Conservation (phyloP, 176 grass and related monocot genomes). For the Triticum urartu region DNA sequence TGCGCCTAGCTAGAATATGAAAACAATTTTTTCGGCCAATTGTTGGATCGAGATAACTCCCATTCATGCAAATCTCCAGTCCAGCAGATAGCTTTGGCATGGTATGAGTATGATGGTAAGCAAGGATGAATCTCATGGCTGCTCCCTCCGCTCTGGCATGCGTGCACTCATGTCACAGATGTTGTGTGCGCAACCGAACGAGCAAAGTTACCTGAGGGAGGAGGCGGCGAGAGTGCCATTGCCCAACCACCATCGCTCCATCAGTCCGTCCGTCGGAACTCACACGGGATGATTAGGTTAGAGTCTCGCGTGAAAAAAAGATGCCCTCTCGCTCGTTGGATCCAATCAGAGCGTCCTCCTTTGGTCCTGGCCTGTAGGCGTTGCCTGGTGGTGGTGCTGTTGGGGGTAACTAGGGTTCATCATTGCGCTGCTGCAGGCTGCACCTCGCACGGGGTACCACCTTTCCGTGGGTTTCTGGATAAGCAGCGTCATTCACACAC, state of each 20-base stretch:
- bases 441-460: neutral
- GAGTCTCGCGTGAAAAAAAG: constrained; percentile 32
- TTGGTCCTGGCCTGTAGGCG: constrained; percentile 27
- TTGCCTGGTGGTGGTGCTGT: neutral
- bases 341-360: constrained; percentile 10
- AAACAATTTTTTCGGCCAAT: neutral
- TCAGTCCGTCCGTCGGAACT: neutral
- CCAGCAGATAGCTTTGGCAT: too few relatives aligned
- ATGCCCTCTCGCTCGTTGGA: neutral
- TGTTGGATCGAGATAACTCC: neutral
- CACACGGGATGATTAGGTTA: constrained; percentile 44
- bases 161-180: constrained; percentile 7
- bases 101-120: too few relatives aligned
- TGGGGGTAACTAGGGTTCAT: constrained; percentile 21
- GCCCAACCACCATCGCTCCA: neutral
- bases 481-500: neutral
- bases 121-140: neutral
- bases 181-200: constrained; percentile 51
- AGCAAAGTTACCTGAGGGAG: neutral
- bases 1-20: neutral
- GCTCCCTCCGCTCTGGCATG: neutral
- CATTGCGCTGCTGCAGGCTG: neutral
- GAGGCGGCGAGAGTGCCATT: constrained; percentile 7
- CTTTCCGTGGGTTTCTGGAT: neutral
- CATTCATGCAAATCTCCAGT: neutral